Base-by-base conservation (phyloP, 2,329 filamentous ascomycete genomes). In the Venturia effusa region DNA sequence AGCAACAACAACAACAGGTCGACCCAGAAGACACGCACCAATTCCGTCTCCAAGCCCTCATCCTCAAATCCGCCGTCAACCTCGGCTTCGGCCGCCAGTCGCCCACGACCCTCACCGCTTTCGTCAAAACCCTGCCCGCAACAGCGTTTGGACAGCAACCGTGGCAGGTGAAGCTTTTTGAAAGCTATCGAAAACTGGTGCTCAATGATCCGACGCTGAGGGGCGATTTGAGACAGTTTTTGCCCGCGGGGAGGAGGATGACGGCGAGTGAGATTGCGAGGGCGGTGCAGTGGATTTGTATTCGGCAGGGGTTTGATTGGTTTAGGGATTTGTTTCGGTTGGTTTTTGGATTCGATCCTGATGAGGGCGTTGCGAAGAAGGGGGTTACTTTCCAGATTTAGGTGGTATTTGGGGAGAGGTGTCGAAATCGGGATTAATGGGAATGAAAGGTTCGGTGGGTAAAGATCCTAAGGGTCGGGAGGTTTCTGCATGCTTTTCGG, bases 11-110 rank as follows among this genome's bases (percentile, higher is more conserved):
- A 32, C 45, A 27, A 22, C 32, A 60, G 17, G 41, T 32, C 13
- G 77, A 82, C 4, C 79, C 81, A 2, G 91, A 95, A 74, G 90
- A 96, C 69, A 79, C 85, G 19, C 91, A 94, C 69, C 81, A 96
- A 41, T 83, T 85, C 13, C 85, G 90, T 15, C 81, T 96, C 55
- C 94, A 92, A 74, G 81, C 87, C 17, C 81, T 97, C 11, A 86
- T 95, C 39, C 79, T 95, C 48, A 92, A 92, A 72, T 91, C 92
- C 0, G 92, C 92, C 30, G 87, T 93, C 78, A 92, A 93, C 71
- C 84, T 88, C 3, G 92, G 92, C 13, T 96, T 88, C 75, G 83
- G 84, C 65, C 87, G 89, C 10, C 22, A 61, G 13, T 63, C 64
- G n/a, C 24, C 79, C 3, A 76, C 79, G 15, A 82, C 83, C 0